Percentiles rank a stretch among this genome's conserved stretches.
These are phyloP conservation scores for Schwanniomyces vanrijiae DNA, from an alignment of 805 yeast species.

Conservation along the genomic window DNA sequence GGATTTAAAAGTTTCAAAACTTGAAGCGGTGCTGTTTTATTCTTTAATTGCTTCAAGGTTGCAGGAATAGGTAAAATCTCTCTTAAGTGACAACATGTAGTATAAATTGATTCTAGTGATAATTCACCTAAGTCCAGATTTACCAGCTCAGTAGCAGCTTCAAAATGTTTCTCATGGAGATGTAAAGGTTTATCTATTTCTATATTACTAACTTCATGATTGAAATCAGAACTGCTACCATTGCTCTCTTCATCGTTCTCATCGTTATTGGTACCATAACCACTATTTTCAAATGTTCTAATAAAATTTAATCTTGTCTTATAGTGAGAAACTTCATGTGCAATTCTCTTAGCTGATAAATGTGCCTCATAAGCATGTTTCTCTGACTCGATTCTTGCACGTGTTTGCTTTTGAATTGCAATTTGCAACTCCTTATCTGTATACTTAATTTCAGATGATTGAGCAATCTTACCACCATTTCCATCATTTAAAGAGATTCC, in stretches of 20 bases:
- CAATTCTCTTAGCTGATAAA: slow-evolving; percentile 65
- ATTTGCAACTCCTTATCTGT: slow-evolving; percentile 49
- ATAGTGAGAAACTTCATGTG: slow-evolving; percentile 58
- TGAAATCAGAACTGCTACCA: background rate
- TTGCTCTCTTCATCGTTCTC: background rate
- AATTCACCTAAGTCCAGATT: slow-evolving; percentile 16
- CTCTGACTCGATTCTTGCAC: slow-evolving; percentile 58
- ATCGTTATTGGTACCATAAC: slow-evolving; percentile 8
- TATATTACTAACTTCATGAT: slow-evolving; percentile 13
- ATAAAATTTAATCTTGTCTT: slow-evolving; percentile 17
- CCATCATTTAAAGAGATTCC: slow-evolving; percentile 59
- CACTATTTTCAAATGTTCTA: slow-evolving; percentile 7
- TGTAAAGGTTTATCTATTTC: slow-evolving; percentile 76
- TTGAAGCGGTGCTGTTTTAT: slow-evolving; percentile 50
- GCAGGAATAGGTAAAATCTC: slow-evolving; percentile 93
- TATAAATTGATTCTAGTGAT: slow-evolving; percentile 53
- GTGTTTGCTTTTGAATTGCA: slow-evolving; percentile 60
- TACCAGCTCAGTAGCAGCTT: slow-evolving; percentile 22
- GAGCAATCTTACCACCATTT: slow-evolving; percentile 25
- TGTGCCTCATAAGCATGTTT: slow-evolving; percentile 80
- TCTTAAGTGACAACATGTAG: slow-evolving; percentile 89
- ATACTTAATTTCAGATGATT: slow-evolving; percentile 19
- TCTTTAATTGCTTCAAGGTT: slow-evolving; percentile 57
- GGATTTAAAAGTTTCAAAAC: slow-evolving; percentile 58
- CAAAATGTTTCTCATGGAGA: slow-evolving; percentile 54